A percentile compares a stretch with the other conserved stretches of the same genome.
phyloP scores from a whole-genome alignment of 495 filamentous ascomycete genomes.

The Penicillium maclennaniae region DNA sequence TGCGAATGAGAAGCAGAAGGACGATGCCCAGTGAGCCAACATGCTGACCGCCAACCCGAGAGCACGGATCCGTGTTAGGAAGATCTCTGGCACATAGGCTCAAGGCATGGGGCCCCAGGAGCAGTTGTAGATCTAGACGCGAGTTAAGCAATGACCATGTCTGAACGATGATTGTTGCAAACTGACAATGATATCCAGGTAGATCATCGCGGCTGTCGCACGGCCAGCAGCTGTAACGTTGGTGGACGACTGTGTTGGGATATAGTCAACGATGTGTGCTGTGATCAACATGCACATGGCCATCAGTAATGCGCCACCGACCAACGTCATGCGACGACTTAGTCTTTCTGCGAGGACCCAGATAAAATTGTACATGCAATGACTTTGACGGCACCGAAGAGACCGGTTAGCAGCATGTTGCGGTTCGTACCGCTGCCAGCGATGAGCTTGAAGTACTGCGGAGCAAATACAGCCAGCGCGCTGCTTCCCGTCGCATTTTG shows the following conservation, averaged over 20 bases:
- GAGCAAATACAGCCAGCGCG: slow-evolving; percentile 27
- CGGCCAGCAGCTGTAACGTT: slow-evolving; percentile 19
- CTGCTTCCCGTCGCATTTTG: slow-evolving; percentile 26
- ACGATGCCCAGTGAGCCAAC: slow-evolving; percentile 28
- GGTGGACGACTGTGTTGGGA: slow-evolving; percentile 14
- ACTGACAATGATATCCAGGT: slow-evolving; percentile 24
- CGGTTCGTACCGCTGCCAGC: slow-evolving; percentile 25
- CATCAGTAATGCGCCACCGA: slow-evolving; percentile 28
- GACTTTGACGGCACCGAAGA: slow-evolving; percentile 41
- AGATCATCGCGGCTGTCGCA: slow-evolving; percentile 25
- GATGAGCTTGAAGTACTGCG: slow-evolving; percentile 40
- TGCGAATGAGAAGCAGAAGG: slow-evolving; percentile 28
- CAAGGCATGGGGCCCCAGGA: slow-evolving; percentile 25
- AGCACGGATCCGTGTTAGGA: slow-evolving; percentile 26
- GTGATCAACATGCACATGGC: slow-evolving; percentile 24
- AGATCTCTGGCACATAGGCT: slow-evolving; percentile 29
- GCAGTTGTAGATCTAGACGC: slow-evolving; percentile 21
- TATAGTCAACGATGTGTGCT: slow-evolving; percentile 20
- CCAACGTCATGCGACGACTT: slow-evolving; percentile 32
- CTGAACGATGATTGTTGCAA: not conserved
- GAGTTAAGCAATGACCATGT: not conserved
- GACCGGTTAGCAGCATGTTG: slow-evolving; percentile 37
- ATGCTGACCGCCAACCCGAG: slow-evolving; percentile 26
- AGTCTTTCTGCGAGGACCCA: slow-evolving; percentile 37
- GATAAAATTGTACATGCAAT: slow-evolving; percentile 37